Evolutionary conservation across 345 rosid genomes (phyloP).

Genomic region (Salix brachista): DNA sequence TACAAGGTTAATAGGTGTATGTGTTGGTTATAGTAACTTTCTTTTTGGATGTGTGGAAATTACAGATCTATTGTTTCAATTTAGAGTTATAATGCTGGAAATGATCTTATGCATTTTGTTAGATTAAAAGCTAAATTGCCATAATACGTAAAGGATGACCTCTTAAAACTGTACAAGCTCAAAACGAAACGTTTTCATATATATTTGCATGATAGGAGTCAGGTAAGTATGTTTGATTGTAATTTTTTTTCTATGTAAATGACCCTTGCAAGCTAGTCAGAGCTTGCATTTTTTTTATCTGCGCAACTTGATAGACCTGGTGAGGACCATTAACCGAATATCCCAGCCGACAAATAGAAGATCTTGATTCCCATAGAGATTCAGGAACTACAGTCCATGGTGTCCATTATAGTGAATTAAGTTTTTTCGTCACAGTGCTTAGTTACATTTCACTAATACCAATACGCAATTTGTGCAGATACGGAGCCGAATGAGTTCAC

Average conservation of each 20-base stretch:
- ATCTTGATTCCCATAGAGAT: too few relatives aligned
- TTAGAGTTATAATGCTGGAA: neutral
- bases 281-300: too few relatives aligned
- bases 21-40: neutral
- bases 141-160: too few relatives aligned
- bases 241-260: neutral
- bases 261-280: neutral
- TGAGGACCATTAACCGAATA: too few relatives aligned
- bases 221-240: neutral
- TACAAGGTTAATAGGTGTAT: too few relatives aligned
- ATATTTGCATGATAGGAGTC: neutral
- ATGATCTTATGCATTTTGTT: neutral
- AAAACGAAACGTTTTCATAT: neutral
- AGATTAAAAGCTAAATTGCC: neutral
- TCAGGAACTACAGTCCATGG: too few relatives aligned
- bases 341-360: too few relatives aligned
- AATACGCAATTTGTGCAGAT: conserved; percentile 36
- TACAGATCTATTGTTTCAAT: neutral
- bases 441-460: conserved; percentile 13
- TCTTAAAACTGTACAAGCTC: too few relatives aligned
- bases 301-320: too few relatives aligned
- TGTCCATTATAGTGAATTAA: neutral
- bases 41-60: neutral
- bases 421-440: neutral
- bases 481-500: conserved; percentile 73